These are phyloP conservation scores for Wickerhamomyces queroliae DNA, from an alignment of 805 yeast genomes.

Conservation along the genomic window DNA sequence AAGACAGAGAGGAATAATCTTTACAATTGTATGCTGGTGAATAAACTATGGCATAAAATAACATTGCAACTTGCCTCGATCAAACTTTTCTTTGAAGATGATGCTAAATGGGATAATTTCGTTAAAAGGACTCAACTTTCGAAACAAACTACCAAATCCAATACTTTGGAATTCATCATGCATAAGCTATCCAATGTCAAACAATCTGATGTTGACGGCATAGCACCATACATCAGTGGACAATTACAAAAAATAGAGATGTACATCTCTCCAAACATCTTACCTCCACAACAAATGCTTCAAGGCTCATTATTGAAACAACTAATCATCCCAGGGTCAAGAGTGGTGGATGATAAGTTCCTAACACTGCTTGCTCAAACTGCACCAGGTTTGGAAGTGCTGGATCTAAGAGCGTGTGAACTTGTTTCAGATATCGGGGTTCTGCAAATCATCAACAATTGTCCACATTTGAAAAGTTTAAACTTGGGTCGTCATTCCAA, in stretches of 20 bases:
- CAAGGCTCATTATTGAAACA: slow-evolving; percentile 33
- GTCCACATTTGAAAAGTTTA: slow-evolving; percentile 50
- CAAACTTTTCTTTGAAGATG: slow-evolving; percentile 48
- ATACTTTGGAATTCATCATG: slow-evolving; percentile 47
- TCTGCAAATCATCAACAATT: slow-evolving; percentile 53
- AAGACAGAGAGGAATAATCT: too few species aligned
- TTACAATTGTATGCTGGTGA: slow-evolving; percentile 62
- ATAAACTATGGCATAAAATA: slow-evolving; percentile 55
- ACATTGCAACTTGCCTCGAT: slow-evolving; percentile 50
- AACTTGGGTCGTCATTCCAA: slow-evolving; percentile 77
- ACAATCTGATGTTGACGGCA: slow-evolving; percentile 47
- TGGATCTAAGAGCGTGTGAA: slow-evolving; percentile 85
- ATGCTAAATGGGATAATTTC: slow-evolving; percentile 38
- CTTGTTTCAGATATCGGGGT: slow-evolving; percentile 70
- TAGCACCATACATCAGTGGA: slow-evolving; percentile 39
- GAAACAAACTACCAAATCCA: slow-evolving; percentile 18
- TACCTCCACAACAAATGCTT: slow-evolving; percentile 48
- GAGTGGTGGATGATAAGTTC: slow-evolving; percentile 52
- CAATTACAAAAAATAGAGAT: slow-evolving; percentile 66
- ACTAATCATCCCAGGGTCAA: slow-evolving; percentile 65
- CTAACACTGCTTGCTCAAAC: slow-evolving; percentile 43
- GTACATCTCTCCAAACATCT: slow-evolving; percentile 71
- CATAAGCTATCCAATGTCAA: slow-evolving; percentile 55
- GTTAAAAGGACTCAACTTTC: slow-evolving; percentile 9
- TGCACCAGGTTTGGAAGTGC: slow-evolving; percentile 53